Percentiles rank a stretch among this genome's conserved stretches.
Conservation (phyloP, 306 rosid species). For the Sechiopsis laciniata region DNA sequence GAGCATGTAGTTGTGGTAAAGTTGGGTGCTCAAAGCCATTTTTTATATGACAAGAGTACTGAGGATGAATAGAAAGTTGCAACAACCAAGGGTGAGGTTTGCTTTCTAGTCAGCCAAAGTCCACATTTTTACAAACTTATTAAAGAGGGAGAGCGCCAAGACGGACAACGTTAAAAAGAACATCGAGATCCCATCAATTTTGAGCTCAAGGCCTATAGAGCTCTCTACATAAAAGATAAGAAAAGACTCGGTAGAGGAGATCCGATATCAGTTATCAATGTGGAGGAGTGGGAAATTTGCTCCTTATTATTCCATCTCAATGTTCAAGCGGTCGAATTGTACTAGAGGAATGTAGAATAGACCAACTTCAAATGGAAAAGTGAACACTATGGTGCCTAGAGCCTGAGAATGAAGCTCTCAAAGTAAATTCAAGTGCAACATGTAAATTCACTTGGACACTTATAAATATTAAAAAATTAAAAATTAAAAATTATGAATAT, state of each 20-base stretch:
- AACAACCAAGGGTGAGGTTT: no score
- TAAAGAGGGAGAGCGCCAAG: not conserved
- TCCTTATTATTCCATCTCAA: not conserved
- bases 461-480: no score
- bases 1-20: no score
- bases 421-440: not conserved
- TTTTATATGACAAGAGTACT: no score
- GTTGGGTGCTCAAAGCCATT: no score
- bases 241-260: not conserved
- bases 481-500: no score
- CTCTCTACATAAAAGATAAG: not conserved
- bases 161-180: not conserved
- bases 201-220: not conserved
- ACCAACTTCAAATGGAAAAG: not conserved
- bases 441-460: no score
- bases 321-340: not conserved
- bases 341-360: not conserved
- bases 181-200: not conserved
- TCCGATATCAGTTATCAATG: not conserved
- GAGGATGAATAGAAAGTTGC: no score
- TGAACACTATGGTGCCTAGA: constrained; percentile 9
- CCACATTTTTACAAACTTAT: not conserved
- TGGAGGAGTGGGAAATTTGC: not conserved
- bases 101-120: no score
- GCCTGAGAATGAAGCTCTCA: not conserved